These are phyloP conservation scores for Naematelia aurantialba DNA, from an alignment of 768 basidiomycete genomes.

Conservation along the genomic window DNA sequence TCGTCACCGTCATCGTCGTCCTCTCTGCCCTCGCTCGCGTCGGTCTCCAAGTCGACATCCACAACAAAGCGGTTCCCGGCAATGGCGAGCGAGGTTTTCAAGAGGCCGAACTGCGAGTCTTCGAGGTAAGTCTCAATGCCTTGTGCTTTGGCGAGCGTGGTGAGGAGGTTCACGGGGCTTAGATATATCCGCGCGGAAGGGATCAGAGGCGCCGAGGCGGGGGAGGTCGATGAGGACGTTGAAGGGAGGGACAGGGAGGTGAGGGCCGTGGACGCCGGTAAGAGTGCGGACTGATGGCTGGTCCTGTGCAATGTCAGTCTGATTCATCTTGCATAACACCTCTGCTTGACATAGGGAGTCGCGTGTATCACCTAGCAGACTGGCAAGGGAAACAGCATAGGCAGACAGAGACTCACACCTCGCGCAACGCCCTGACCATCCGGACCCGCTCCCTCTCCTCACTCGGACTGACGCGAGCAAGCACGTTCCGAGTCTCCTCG, in stretches of 20 bases:
- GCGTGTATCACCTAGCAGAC: too few species aligned
- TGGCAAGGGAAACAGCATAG: too few species aligned
- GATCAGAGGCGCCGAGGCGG: conserved; percentile 2
- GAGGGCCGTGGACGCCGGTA: conserved; percentile 8
- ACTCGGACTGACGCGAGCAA: background rate
- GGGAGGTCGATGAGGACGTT: background rate
- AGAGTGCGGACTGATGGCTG: conserved; percentile 21
- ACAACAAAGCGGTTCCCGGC: conserved; percentile 38
- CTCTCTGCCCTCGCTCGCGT: conserved; percentile 19
- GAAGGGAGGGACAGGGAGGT: background rate
- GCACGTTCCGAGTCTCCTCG: background rate
- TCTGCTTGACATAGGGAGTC: too few species aligned
- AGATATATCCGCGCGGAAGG: conserved; percentile 18
- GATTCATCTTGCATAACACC: too few species aligned
- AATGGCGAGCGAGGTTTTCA: conserved; percentile 35
- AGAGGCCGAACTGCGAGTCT: conserved; percentile 43
- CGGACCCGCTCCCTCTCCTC: background rate
- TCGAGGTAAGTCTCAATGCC: conserved; percentile 39
- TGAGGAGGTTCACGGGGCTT: conserved; percentile 23
- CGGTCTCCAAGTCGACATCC: conserved; percentile 40
- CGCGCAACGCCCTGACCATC: background rate
- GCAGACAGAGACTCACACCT: background rate
- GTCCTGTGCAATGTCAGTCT: conserved; percentile 9
- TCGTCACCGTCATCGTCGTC: conserved; percentile 20
- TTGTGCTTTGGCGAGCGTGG: conserved; percentile 18